A percentile compares a stretch with the other conserved stretches of the same genome.
These are phyloP conservation scores for Globisporangium takayamanum DNA, from an alignment of 352 stramenopile species.

Conservation along the genomic window DNA sequence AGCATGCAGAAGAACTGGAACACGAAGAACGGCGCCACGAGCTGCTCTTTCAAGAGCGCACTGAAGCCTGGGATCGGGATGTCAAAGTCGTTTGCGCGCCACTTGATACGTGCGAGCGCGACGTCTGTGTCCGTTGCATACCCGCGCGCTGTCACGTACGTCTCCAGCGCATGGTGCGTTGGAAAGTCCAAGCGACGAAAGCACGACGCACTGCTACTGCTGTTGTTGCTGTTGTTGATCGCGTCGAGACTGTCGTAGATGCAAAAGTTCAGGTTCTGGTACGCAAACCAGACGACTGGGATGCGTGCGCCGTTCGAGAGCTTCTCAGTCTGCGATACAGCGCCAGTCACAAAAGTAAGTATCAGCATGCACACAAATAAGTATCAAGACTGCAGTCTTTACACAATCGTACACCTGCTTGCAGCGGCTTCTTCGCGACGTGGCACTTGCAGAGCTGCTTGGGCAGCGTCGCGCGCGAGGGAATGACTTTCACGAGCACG, in stretches of 20 bases:
- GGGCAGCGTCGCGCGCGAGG: constrained; percentile 38
- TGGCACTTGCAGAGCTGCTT: constrained; percentile 51
- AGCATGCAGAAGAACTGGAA: constrained; percentile 96
- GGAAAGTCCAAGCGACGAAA: constrained; percentile 45
- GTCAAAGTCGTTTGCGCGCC: constrained; percentile 73
- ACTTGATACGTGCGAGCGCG: constrained; percentile 27
- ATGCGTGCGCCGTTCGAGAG: constrained; percentile 15
- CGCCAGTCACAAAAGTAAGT: background rate
- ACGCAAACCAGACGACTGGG: constrained; percentile 63
- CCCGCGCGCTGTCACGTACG: constrained; percentile 19
- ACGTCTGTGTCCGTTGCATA: constrained; percentile 13
- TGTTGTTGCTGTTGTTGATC: constrained; percentile 10
- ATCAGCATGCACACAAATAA: background rate
- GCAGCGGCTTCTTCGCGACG: constrained; percentile 15
- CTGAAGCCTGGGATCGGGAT: constrained; percentile 84
- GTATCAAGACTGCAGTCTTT: background rate
- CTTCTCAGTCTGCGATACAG: constrained; percentile 7
- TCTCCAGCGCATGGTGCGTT: constrained; percentile 20
- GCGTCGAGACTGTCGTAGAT: constrained; percentile 32
- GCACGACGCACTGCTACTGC: constrained; percentile 6
- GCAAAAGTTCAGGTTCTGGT: constrained; percentile 78
- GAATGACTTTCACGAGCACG: constrained; percentile 48
- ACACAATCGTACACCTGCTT: constrained; percentile 8
- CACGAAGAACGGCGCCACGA: constrained; percentile 95
- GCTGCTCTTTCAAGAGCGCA: constrained; percentile 88